These are phyloP conservation scores for Lactarius quietus DNA, from an alignment of 768 basidiomycete species.

Conservation along the genomic window DNA sequence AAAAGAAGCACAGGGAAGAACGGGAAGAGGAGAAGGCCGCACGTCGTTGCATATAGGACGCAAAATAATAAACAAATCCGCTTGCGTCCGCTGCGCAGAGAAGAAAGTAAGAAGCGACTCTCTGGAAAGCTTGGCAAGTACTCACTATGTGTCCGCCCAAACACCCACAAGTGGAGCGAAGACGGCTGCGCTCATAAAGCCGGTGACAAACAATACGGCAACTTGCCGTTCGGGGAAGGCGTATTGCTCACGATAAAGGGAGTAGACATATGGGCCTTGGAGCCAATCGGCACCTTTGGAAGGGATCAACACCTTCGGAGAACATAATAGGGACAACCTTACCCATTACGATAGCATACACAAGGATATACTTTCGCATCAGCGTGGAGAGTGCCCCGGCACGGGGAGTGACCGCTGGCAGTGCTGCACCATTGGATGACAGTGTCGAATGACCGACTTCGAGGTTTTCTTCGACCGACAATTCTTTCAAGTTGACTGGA, in stretches of 20 bases:
- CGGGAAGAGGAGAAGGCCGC: slow-evolving; percentile 54
- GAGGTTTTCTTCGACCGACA: slow-evolving; percentile 10
- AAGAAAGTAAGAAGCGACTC: background rate
- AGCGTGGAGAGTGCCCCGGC: slow-evolving; percentile 18
- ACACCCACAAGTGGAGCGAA: slow-evolving; percentile 68
- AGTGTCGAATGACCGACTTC: slow-evolving; percentile 14
- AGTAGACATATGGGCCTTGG: slow-evolving; percentile 77
- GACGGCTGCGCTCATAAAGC: slow-evolving; percentile 66
- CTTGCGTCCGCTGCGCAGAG: slow-evolving; percentile 53
- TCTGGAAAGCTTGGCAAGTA: slow-evolving; percentile 13
- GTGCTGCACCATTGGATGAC: slow-evolving; percentile 2
- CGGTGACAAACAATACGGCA: slow-evolving; percentile 72
- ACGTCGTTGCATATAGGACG: slow-evolving; percentile 57
- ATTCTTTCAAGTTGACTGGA: slow-evolving; percentile 1
- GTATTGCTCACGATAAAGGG: slow-evolving; percentile 68
- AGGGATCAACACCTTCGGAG: slow-evolving; percentile 2
- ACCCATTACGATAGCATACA: slow-evolving; percentile 25
- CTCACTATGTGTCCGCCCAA: slow-evolving; percentile 76
- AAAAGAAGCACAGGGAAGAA: slow-evolving; percentile 56
- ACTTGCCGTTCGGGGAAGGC: slow-evolving; percentile 58
- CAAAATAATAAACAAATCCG: slow-evolving; percentile 70
- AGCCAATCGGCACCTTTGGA: slow-evolving; percentile 69
- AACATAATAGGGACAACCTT: background rate
- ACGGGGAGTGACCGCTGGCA: slow-evolving; percentile 1
- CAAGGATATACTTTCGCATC: slow-evolving; percentile 26